Conservation (phyloP, 2,329 filamentous ascomycete species). For the Aspergillus pseudoviridinutans region DNA sequence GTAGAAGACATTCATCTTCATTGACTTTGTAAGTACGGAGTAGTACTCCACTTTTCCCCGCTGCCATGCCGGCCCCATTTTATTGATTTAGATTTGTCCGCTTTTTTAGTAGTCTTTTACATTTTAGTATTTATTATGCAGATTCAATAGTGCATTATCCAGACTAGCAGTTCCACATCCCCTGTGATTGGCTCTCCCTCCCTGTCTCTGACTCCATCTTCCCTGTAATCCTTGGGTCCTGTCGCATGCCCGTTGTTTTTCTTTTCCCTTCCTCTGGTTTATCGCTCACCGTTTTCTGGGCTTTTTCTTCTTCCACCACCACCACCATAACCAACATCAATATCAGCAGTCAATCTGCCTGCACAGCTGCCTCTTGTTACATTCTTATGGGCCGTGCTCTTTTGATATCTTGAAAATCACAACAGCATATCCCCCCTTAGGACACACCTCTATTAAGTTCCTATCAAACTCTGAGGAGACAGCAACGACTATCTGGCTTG, state of each 20-base stretch:
- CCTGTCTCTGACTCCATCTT: background rate
- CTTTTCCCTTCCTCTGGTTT: background rate
- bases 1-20: background rate
- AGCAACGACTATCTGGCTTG: background rate
- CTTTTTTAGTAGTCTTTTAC: background rate
- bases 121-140: background rate
- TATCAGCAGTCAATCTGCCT: background rate
- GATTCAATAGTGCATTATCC: slow-evolving; percentile 2
- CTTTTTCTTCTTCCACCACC: slow-evolving; percentile 5
- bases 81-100: slow-evolving; percentile 2
- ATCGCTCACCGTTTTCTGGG: slow-evolving; percentile 10
- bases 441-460: background rate
- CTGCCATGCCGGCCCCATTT: slow-evolving; percentile 16
- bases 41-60: slow-evolving; percentile 13
- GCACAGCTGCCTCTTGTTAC: background rate
- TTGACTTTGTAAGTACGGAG: background rate
- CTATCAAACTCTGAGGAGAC: background rate
- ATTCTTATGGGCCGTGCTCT: background rate
- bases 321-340: background rate
- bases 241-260: slow-evolving; percentile 12
- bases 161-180: slow-evolving; percentile 5
- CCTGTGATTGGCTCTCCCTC: background rate
- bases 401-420: background rate
- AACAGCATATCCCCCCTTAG: background rate
- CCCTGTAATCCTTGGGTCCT: slow-evolving; percentile 1